Base-by-base conservation (phyloP, 495 filamentous ascomycete species). In the Aspergillus indologenus region DNA sequence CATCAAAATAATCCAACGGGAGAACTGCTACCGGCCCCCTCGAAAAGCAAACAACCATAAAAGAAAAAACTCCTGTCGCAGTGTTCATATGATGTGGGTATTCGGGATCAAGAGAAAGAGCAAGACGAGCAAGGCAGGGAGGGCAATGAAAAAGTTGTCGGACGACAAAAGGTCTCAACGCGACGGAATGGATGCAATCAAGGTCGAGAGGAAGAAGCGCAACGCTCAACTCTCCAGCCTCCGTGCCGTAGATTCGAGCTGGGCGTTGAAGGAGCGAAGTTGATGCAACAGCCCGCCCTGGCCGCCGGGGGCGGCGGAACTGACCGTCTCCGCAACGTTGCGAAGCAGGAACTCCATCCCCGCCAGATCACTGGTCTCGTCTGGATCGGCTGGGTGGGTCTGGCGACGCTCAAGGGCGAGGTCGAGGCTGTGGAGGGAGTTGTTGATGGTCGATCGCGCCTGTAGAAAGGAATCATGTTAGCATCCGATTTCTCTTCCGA, bases 281-380 rank as follows among this genome's bases (percentile, higher is more conserved):
- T 76, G 76, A 43, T 70, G 63, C 22, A 80, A 54, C 1, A 80
- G 59, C 9, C 78, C 78, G 1, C 75, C 76, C 18, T 74, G 68
- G 19, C 69, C 61, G 1, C 75, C 74, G 9, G 74, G 68, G 0
- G 71, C 75, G 1, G 58, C 65, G 44, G 69, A 69, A 60, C 76
- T 79, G 19, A 79, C 75, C 42, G 71, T 68, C 42, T 74, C 72
- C 40, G 76, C 75, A 14, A 78, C 65, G 23, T 54, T 73, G 46
- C 76, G 75, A 18, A 80, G 68, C 50, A 73, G 60, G 47, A 76
- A 78, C 56, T 80, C 78, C 15, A 79, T 62, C 26, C 77, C 75
- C 5, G 65, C 65, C 24, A 71, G 61, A 70, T 61, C 31, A 68
- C 45, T 18, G 70, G 54, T 44, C 58, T 65, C 58, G n/a, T 61